Evolutionary conservation across 2,329 filamentous ascomycete genomes (phyloP).

Genomic region (Penicillium sp.): DNA sequence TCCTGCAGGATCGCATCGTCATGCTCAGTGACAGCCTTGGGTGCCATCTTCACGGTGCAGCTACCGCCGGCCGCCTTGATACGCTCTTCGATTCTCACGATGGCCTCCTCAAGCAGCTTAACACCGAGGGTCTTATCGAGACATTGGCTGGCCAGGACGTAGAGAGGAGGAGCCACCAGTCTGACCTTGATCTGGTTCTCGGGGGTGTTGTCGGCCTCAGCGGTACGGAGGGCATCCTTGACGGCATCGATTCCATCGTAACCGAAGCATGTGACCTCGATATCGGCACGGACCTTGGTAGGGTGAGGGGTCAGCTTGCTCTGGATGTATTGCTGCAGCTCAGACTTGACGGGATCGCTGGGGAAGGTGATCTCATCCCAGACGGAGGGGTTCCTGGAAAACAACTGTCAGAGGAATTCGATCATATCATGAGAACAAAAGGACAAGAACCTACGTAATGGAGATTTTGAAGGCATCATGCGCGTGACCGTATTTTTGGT

Average conservation of each 20-base stretch:
- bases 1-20: slow-evolving; percentile 96
- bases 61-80: slow-evolving; percentile 77
- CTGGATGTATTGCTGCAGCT: slow-evolving; percentile 91
- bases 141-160: slow-evolving; percentile 93
- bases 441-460: slow-evolving; percentile 69
- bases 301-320: slow-evolving; percentile 96
- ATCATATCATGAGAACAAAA: neutral
- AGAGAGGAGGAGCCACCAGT: slow-evolving; percentile 94
- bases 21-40: slow-evolving; percentile 97
- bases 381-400: slow-evolving; percentile 77
- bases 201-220: slow-evolving; percentile 86
- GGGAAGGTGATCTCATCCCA: slow-evolving; percentile 93
- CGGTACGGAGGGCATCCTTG: slow-evolving; percentile 85
- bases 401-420: slow-evolving; percentile 9
- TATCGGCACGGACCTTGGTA: slow-evolving; percentile 97
- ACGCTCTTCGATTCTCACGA: slow-evolving; percentile 76
- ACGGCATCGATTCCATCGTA: slow-evolving; percentile 99
- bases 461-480: slow-evolving; percentile 99
- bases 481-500: slow-evolving; percentile 94
- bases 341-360: slow-evolving; percentile 77
- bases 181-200: slow-evolving; percentile 97
- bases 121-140: slow-evolving; percentile 90
- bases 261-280: slow-evolving; percentile 91
- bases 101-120: slow-evolving; percentile 78
- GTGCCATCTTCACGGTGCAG: slow-evolving; percentile 93